phyloP scores from a whole-genome alignment of 495 filamentous ascomycete species.

The Penicillium malachiteum region DNA sequence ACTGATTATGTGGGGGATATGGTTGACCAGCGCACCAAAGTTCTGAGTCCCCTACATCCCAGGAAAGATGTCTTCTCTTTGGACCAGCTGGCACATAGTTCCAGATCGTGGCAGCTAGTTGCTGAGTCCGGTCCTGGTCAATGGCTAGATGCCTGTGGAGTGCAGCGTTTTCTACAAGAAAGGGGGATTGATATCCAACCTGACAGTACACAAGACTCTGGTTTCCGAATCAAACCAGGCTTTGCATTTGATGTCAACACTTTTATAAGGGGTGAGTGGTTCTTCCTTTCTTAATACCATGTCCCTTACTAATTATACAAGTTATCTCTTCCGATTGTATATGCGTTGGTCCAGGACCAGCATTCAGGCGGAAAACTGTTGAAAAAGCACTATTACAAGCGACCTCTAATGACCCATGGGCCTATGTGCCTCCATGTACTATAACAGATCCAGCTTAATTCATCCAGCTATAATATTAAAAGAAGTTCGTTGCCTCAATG shows the following conservation, averaged over 20 bases:
- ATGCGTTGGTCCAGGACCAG: slow-evolving; percentile 33
- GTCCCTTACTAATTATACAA: slow-evolving; percentile 8
- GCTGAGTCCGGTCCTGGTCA: slow-evolving; percentile 18
- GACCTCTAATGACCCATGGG: slow-evolving; percentile 23
- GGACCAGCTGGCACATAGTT: slow-evolving; percentile 15
- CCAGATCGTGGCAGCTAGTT: slow-evolving; percentile 25
- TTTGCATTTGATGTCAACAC: slow-evolving; percentile 18
- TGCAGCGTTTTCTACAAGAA: slow-evolving; percentile 25
- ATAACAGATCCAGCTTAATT: neutral
- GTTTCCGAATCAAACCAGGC: slow-evolving; percentile 11
- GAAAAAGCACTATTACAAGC: slow-evolving; percentile 27
- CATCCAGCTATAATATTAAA: neutral
- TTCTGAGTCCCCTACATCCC: slow-evolving; percentile 14
- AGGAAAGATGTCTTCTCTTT: slow-evolving; percentile 14
- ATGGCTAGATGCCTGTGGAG: slow-evolving; percentile 33
- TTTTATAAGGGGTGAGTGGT: slow-evolving; percentile 28
- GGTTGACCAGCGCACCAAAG: slow-evolving; percentile 14
- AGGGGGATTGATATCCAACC: slow-evolving; percentile 18
- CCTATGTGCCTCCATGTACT: slow-evolving; percentile 1
- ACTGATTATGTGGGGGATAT: slow-evolving; percentile 19
- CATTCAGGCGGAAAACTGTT: slow-evolving; percentile 26
- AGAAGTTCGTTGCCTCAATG: slow-evolving; percentile 1
- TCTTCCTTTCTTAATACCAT: neutral
- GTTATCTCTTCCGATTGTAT: slow-evolving; percentile 20
- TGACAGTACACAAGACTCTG: slow-evolving; percentile 6